Base-by-base conservation (phyloP, 805 yeast genomes). In the Candida insectalens region DNA sequence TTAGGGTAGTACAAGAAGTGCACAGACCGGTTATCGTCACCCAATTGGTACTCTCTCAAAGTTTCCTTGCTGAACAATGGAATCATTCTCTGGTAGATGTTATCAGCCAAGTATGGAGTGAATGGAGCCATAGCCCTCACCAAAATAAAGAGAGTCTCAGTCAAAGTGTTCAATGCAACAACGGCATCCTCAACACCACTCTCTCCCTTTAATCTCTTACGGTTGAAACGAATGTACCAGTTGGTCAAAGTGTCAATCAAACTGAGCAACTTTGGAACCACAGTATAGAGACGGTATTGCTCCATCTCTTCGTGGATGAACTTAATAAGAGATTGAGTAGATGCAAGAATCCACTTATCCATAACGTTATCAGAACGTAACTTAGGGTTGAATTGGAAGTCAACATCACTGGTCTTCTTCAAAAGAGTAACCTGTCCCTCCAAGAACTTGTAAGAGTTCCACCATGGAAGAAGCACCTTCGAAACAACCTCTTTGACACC, bases 401-500 rank as follows among this genome's bases (percentile, higher is more conserved):
- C 84, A 41, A 71, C 55, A 35, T 71, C 71, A 32, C 79, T 71
- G 35, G 76, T 74, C 66, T 89, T 92, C 63, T 80, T 76, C 55
- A 83, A 71, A 35, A 92, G 63, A 18, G 84, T 83, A 45, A 88
- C 82, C 51, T 94, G 95, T 46, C 92, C 96, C 53, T 88, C 95
- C 67, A 88, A 80, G 68, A 92, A 92, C 62, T 89, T 92, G 72
- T 69, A 89, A 20, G 96, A 83, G 67, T 92, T 92, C 87, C 89
- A 92, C 98, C 97, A 94, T 50, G 99, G 99, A 51, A 92, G 69
- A 53, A 89, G 65, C 29, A 92, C 98, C 62, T 88, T 84, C 22
- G 96, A 81, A 27, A 92, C 94, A 54, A 92, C 95, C 62, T 92
- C 99, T 53, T 87, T 85, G 27, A 92, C 98, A 65, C 99, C 99